phyloP scores from a whole-genome alignment of 768 basidiomycete species.

The Mycena albidolilacea region DNA sequence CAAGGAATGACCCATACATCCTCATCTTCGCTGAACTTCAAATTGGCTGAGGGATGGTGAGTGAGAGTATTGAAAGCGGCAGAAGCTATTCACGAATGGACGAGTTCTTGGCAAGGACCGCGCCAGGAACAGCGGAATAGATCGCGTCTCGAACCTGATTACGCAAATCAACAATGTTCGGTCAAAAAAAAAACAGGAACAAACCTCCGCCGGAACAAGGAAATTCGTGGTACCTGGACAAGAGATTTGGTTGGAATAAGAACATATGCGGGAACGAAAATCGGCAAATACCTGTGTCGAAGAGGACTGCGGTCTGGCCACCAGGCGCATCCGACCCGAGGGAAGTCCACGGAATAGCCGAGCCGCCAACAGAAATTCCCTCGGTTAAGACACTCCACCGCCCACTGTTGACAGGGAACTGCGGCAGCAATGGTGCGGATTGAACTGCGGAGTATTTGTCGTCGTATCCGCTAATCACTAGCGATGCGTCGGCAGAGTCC shows the following conservation, averaged over 20 bases:
- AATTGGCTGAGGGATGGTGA: background rate
- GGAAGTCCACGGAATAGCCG: slow-evolving; percentile 47
- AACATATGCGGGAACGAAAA: too few relatives aligned
- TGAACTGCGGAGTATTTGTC: slow-evolving; percentile 49
- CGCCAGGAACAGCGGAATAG: slow-evolving; percentile 54
- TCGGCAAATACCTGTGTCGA: slow-evolving; percentile 55
- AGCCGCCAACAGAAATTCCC: slow-evolving; percentile 53
- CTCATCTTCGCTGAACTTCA: slow-evolving; percentile 41
- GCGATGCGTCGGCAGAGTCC: slow-evolving; percentile 56
- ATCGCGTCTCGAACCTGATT: slow-evolving; percentile 49
- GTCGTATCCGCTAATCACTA: slow-evolving; percentile 61
- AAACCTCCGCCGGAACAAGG: slow-evolving; percentile 50
- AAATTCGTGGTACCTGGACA: slow-evolving; percentile 49
- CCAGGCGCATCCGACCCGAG: slow-evolving; percentile 47
- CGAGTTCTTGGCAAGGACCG: slow-evolving; percentile 44
- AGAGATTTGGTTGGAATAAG: too few relatives aligned
- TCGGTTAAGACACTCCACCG: slow-evolving; percentile 62
- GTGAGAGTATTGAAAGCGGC: background rate
- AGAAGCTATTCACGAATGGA: slow-evolving; percentile 17
- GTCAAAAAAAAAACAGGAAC: background rate
- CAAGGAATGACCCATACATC: slow-evolving; percentile 60
- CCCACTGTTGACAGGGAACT: slow-evolving; percentile 51
- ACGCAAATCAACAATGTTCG: background rate
- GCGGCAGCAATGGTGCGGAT: slow-evolving; percentile 48
- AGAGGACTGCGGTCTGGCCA: slow-evolving; percentile 52